Evolutionary conservation across 805 yeast species (phyloP).

Genomic region (Monosporozyma aerobia): DNA sequence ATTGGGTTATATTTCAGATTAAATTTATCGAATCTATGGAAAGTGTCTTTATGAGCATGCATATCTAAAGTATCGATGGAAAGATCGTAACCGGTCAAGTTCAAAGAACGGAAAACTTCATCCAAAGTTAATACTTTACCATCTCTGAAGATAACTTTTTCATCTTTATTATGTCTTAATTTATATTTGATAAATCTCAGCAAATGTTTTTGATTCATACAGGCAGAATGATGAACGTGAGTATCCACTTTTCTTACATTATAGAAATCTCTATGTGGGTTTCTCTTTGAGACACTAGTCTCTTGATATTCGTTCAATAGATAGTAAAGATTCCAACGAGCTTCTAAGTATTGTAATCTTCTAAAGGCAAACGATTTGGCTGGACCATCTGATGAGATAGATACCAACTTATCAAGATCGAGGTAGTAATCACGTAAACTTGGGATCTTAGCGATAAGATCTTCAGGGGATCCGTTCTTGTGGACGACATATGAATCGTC

Average conservation of each 20-base stretch:
- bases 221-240: constrained; percentile 97
- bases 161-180: constrained; percentile 76
- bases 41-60: constrained; percentile 98
- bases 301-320: constrained; percentile 89
- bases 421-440: constrained; percentile 73
- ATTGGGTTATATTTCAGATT: constrained; percentile 95
- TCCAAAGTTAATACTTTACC: constrained; percentile 74
- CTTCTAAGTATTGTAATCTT: constrained; percentile 86
- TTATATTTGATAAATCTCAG: constrained; percentile 91
- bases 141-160: constrained; percentile 89
- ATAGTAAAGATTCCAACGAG: constrained; percentile 89
- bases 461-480: constrained; percentile 26
- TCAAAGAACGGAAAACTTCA: constrained; percentile 87
- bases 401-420: constrained; percentile 68
- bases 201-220: constrained; percentile 97
- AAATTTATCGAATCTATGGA: constrained; percentile 96
- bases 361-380: constrained; percentile 92
- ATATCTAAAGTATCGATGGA: constrained; percentile 95
- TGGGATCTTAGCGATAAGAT: constrained; percentile 56
- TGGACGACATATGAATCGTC: constrained; percentile 66
- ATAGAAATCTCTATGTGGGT: constrained; percentile 79
- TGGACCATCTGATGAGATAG: constrained; percentile 87
- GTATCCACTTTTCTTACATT: constrained; percentile 46
- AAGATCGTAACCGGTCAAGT: constrained; percentile 86
- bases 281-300: constrained; percentile 76